Conservation (phyloP, 768 basidiomycete species). For the Lactarius deliciosus region DNA sequence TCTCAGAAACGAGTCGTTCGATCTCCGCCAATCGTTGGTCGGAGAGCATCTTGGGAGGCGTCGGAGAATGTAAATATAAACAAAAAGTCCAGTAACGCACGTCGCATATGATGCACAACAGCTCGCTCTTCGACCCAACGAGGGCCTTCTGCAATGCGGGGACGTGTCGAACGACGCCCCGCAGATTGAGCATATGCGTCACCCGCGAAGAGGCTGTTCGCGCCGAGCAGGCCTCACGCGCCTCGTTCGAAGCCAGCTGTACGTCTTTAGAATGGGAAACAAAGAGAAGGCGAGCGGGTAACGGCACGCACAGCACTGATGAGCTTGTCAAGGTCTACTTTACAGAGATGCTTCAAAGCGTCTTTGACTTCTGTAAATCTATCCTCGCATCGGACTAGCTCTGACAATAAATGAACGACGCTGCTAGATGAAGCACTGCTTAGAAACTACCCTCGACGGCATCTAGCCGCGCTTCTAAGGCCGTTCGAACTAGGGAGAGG, state of each 20-base stretch:
- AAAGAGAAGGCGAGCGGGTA: background rate
- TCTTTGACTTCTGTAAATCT: conserved; percentile 64
- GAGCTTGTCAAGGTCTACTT: conserved; percentile 87
- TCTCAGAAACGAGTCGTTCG: conserved; percentile 53
- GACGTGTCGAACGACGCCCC: conserved; percentile 66
- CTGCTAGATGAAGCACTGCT: background rate
- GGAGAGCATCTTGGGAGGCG: conserved; percentile 56
- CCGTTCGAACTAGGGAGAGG: conserved; percentile 46
- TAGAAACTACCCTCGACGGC: conserved; percentile 68
- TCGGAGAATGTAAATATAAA: background rate
- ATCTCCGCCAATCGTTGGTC: conserved; percentile 72
- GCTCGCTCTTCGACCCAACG: conserved; percentile 51
- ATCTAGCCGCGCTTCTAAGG: conserved; percentile 81
- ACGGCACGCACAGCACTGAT: conserved; percentile 56
- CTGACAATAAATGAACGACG: conserved; percentile 40
- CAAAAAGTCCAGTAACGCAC: conserved; percentile 39
- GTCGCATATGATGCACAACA: conserved; percentile 61
- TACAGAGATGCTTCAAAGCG: conserved; percentile 68
- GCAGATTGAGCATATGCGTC: conserved; percentile 75
- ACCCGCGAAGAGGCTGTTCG: conserved; percentile 70
- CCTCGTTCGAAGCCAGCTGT: conserved; percentile 70
- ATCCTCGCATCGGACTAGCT: conserved; percentile 76
- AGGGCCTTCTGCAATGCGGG: conserved; percentile 65
- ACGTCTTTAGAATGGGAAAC: background rate
- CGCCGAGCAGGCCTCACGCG: conserved; percentile 49